A percentile compares a stretch with the other conserved stretches of the same genome.
Conservation (phyloP, 768 basidiomycete genomes). For the Pilatotrama ljubarskyi region DNA sequence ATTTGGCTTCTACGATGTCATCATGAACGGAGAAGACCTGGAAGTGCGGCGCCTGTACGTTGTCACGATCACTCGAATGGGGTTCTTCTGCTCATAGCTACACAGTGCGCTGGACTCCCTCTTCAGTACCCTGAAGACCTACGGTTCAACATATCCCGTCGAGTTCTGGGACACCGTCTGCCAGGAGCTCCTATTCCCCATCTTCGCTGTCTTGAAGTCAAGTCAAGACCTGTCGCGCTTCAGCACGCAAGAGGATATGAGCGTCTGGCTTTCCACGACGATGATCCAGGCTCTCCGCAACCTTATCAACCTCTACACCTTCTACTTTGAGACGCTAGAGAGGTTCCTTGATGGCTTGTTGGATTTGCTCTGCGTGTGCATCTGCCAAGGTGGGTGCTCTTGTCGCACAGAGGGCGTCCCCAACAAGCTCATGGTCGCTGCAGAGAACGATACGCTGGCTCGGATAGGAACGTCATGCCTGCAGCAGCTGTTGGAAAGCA, state of each 20-base stretch:
- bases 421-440: not conserved
- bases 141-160: constrained; percentile 80
- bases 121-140: constrained; percentile 89
- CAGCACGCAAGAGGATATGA: constrained; percentile 97
- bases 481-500: constrained; percentile 93
- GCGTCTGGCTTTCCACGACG: constrained; percentile 97
- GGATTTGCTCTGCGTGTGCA: constrained; percentile 92
- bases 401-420: not conserved
- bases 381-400: constrained; percentile 84
- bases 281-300: constrained; percentile 98
- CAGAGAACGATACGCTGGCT: constrained; percentile 97
- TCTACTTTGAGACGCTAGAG: constrained; percentile 89
- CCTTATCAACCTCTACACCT: constrained; percentile 93
- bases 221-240: constrained; percentile 91
- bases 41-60: constrained; percentile 95
- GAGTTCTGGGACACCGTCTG: constrained; percentile 99
- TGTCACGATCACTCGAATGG: not conserved
- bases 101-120: constrained; percentile 92
- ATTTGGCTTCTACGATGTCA: constrained; percentile 98
- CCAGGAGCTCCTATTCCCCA: constrained; percentile 95
- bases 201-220: constrained; percentile 94
- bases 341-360: constrained; percentile 90
- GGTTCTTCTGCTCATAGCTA: constrained; percentile 5
- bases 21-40: constrained; percentile 99
- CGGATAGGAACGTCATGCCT: constrained; percentile 97